Evolutionary conservation across 306 rosid genomes (phyloP).

Genomic region (Hippophae tibetana): DNA sequence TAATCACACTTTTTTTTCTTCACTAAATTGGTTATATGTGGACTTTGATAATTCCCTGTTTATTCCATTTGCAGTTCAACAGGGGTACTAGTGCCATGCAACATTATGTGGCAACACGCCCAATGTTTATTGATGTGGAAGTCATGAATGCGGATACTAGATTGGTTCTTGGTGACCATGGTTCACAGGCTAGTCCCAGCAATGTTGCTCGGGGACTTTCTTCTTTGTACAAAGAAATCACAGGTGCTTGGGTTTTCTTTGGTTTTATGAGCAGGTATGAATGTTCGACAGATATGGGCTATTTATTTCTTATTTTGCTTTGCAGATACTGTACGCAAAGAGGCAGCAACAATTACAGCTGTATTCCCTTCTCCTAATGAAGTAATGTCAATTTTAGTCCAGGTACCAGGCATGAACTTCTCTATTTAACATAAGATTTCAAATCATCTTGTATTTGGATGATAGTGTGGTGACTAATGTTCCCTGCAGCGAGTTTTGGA

Average conservation of each 20-base stretch:
- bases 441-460: not conserved
- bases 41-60: not conserved
- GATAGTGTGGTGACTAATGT: slow-evolving; percentile 10
- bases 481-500: slow-evolving; percentile 82
- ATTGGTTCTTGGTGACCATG: slow-evolving; percentile 91
- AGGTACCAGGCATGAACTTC: slow-evolving; percentile 41
- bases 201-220: slow-evolving; percentile 93
- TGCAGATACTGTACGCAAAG: slow-evolving; percentile 90
- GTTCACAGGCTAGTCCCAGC: slow-evolving; percentile 74
- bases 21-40: not conserved
- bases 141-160: slow-evolving; percentile 95
- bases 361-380: slow-evolving; percentile 98
- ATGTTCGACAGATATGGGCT: slow-evolving; percentile 16
- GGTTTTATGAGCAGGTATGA: slow-evolving; percentile 6
- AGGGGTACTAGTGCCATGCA: slow-evolving; percentile 99
- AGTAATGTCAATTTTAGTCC: slow-evolving; percentile 98
- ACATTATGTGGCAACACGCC: slow-evolving; percentile 99
- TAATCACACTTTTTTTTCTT: not conserved
- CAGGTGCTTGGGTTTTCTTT: slow-evolving; percentile 50
- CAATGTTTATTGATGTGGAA: slow-evolving; percentile 97
- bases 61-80: slow-evolving; percentile 53
- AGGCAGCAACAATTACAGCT: slow-evolving; percentile 81
- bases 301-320: slow-evolving; percentile 23
- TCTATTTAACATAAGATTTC: slow-evolving; percentile 8
- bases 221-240: slow-evolving; percentile 83